A percentile compares a stretch with the other conserved stretches of the same genome.
Conservation (phyloP, 768 basidiomycete genomes). For the Cubamyces sp. region DNA sequence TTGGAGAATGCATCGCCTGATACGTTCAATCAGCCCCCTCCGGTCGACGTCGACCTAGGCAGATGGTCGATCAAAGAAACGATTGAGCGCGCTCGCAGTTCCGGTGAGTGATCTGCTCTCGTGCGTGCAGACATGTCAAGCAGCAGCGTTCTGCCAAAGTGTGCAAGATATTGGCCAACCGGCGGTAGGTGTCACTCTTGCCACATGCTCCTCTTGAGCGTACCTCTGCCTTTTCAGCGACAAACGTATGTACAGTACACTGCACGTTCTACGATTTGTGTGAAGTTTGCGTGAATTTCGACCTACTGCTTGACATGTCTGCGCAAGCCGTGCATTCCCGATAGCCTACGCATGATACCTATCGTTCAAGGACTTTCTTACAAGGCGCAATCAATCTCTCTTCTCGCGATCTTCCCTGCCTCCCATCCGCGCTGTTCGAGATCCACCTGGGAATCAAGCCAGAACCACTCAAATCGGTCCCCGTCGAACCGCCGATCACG, state of each 20-base stretch:
- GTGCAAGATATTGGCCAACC: background rate
- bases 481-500: slow-evolving; percentile 60
- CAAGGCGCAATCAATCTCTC: slow-evolving; percentile 78
- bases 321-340: slow-evolving; percentile 34
- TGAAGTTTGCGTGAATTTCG: background rate
- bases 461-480: slow-evolving; percentile 65
- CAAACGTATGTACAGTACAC: background rate
- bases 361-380: slow-evolving; percentile 26
- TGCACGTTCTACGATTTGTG: background rate
- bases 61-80: slow-evolving; percentile 71
- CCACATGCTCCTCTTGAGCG: background rate
- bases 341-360: slow-evolving; percentile 53
- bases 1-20: slow-evolving; percentile 55
- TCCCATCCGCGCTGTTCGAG: slow-evolving; percentile 80
- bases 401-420: slow-evolving; percentile 69
- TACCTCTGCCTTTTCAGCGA: too few species aligned
- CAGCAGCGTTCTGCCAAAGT: background rate
- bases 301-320: slow-evolving; percentile 20
- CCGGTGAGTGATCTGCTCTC: slow-evolving; percentile 55
- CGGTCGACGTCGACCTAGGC: slow-evolving; percentile 57
- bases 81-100: slow-evolving; percentile 76
- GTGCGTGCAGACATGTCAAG: slow-evolving; percentile 23
- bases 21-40: slow-evolving; percentile 38
- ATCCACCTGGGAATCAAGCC: slow-evolving; percentile 79
- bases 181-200: background rate